phyloP scores from a whole-genome alignment of 139 green algal species.

The Diplosphaera chodatii region DNA sequence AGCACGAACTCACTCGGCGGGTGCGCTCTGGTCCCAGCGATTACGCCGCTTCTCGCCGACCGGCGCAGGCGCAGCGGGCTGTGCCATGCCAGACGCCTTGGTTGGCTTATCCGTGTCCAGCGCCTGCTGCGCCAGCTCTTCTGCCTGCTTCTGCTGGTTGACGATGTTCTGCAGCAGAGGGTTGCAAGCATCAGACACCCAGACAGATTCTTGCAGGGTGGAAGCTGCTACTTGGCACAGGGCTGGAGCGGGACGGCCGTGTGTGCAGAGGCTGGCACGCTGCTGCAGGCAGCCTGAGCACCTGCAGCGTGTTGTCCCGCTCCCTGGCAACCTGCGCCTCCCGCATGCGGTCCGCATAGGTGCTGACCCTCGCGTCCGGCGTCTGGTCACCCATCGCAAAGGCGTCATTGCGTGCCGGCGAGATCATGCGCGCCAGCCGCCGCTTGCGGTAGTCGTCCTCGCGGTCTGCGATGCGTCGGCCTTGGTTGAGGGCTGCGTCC shows the following conservation, averaged over 20 bases:
- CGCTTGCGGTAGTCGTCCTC: slow-evolving; percentile 87
- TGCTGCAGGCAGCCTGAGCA: not conserved
- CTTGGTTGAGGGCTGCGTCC: not conserved
- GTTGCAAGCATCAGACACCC: too few species aligned
- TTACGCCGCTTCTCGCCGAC: slow-evolving; percentile 61
- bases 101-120: slow-evolving; percentile 25
- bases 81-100: slow-evolving; percentile 42
- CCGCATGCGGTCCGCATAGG: slow-evolving; percentile 88
- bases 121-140: slow-evolving; percentile 15
- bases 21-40: slow-evolving; percentile 73
- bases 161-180: slow-evolving; percentile 67
- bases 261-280: too few species aligned
- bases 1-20: not conserved
- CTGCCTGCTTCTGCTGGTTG: slow-evolving; percentile 61
- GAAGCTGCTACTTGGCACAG: too few species aligned
- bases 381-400: slow-evolving; percentile 85
- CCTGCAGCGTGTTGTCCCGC: slow-evolving; percentile 82
- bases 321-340: slow-evolving; percentile 75
- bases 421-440: slow-evolving; percentile 76
- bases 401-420: slow-evolving; percentile 82
- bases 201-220: too few species aligned
- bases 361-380: slow-evolving; percentile 65
- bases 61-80: slow-evolving; percentile 11
- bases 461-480: slow-evolving; percentile 70
- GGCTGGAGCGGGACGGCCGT: too few species aligned